Evolutionary conservation across 345 rosid genomes (phyloP).

Genomic region (Nasturtium officinale): DNA sequence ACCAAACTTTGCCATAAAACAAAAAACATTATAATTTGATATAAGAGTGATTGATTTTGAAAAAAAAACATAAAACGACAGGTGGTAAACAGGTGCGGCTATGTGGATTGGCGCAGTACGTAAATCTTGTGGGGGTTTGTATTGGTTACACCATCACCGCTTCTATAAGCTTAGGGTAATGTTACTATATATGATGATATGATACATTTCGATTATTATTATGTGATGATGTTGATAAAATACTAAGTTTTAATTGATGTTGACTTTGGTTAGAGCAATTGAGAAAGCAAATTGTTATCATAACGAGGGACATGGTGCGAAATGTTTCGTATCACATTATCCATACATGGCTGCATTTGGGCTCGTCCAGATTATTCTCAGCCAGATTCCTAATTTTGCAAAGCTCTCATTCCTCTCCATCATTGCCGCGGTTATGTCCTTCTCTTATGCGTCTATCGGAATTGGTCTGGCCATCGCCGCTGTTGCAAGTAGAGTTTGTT

Average conservation of each 20-base stretch:
- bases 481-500: constrained; percentile 36
- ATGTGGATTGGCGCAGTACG: constrained; percentile 83
- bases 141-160: constrained; percentile 92
- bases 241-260: constrained; percentile 1
- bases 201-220: background rate
- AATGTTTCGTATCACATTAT: constrained; percentile 57
- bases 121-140: constrained; percentile 64
- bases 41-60: background rate
- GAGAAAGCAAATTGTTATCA: constrained; percentile 74
- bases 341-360: constrained; percentile 72
- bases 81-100: constrained; percentile 63
- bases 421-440: constrained; percentile 86
- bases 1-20: background rate
- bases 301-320: constrained; percentile 53
- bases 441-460: constrained; percentile 77
- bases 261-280: constrained; percentile 60
- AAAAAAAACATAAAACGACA: constrained; percentile 22
- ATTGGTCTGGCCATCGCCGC: constrained; percentile 73
- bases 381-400: constrained; percentile 85
- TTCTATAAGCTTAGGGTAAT: constrained; percentile 94
- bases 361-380: constrained; percentile 59
- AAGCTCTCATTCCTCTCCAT: constrained; percentile 84
- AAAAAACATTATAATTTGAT: background rate
- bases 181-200: background rate
- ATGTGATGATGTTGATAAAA: background rate